These are phyloP conservation scores for Lepidium campestre DNA, from an alignment of 441 rosid species.

Conservation along the genomic window DNA sequence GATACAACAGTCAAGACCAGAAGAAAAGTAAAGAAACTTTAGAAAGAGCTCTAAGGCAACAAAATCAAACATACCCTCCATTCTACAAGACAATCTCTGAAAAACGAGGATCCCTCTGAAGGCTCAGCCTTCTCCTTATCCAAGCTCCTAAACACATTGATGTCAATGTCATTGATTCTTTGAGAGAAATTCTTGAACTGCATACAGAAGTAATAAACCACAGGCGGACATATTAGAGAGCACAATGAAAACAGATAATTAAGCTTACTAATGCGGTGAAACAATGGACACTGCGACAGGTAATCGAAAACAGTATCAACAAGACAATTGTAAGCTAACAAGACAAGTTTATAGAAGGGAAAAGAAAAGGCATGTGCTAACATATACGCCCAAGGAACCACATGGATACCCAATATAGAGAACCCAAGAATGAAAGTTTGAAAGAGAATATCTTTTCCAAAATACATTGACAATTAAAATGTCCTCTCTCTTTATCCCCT, in stretches of 20 bases:
- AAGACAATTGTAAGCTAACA: not conserved
- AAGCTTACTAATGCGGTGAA: not conserved
- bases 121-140: conserved; percentile 67
- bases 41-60: conserved; percentile 2
- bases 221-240: not conserved
- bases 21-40: not conserved
- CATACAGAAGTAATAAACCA: conserved; percentile 13
- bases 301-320: not conserved
- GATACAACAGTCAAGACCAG: not conserved
- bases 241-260: not conserved
- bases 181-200: conserved; percentile 77
- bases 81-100: conserved; percentile 74
- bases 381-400: not conserved
- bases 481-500: not conserved
- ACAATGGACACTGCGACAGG: not conserved
- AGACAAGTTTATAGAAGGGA: no score
- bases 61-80: conserved; percentile 68
- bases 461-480: not conserved
- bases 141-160: conserved; percentile 66
- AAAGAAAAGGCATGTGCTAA: not conserved
- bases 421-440: not conserved
- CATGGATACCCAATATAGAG: not conserved
- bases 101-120: conserved; percentile 72
- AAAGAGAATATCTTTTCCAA: not conserved
- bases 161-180: conserved; percentile 69